Evolutionary conservation across 2,329 filamentous ascomycete genomes (phyloP).

Genomic region (Lasiodiplodia sp.): DNA sequence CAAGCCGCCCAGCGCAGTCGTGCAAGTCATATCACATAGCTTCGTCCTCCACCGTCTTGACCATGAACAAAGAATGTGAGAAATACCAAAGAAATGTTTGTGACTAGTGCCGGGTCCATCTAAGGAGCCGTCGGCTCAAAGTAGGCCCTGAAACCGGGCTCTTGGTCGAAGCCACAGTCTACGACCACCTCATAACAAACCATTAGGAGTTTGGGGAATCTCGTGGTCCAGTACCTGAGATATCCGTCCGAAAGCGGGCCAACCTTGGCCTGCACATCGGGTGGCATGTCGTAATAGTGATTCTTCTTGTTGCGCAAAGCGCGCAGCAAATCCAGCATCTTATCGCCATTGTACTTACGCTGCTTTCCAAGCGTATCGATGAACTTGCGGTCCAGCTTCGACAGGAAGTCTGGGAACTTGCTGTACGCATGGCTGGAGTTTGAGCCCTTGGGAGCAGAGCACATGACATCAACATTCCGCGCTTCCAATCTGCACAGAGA

Average conservation of each 20-base stretch:
- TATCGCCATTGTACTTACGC: conserved; percentile 87
- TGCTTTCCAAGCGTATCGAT: conserved; percentile 92
- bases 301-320: conserved; percentile 96
- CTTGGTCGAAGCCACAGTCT: conserved; percentile 67
- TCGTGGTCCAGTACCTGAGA: conserved; percentile 79
- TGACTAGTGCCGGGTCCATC: background rate
- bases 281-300: conserved; percentile 96
- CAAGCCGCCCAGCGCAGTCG: conserved; percentile 14
- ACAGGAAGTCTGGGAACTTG: conserved; percentile 77
- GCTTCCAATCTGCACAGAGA: conserved; percentile 68
- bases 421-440: conserved; percentile 58
- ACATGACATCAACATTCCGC: conserved; percentile 53
- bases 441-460: conserved; percentile 9
- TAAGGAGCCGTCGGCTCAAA: conserved; percentile 52
- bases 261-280: conserved; percentile 75
- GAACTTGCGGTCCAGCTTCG: conserved; percentile 77
- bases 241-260: conserved; percentile 82
- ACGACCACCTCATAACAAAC: conserved; percentile 79
- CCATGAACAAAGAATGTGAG: background rate
- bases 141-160: conserved; percentile 75
- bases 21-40: conserved; percentile 15
- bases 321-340: conserved; percentile 84
- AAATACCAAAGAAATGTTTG: background rate
- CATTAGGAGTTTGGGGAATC: conserved; percentile 81
- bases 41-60: background rate